Percentiles rank a stretch among this genome's conserved stretches.
These are phyloP conservation scores for Penicillium hordei DNA, from an alignment of 2,329 filamentous ascomycete species.

Conservation along the genomic window DNA sequence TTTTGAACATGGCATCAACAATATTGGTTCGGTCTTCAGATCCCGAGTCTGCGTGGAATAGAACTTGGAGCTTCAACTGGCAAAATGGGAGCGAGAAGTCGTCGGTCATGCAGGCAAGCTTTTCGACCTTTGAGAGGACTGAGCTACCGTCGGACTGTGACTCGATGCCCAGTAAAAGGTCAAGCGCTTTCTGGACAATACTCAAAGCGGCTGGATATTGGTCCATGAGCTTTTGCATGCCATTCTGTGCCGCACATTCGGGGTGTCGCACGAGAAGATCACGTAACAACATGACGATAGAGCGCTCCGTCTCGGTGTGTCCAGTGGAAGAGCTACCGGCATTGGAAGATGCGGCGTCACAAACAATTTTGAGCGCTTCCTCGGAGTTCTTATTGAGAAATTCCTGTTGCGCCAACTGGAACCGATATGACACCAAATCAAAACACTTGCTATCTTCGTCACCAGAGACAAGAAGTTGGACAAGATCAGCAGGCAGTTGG, in stretches of 20 bases:
- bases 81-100: slow-evolving; percentile 47
- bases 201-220: slow-evolving; percentile 29
- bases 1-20: slow-evolving; percentile 43
- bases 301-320: slow-evolving; percentile 20
- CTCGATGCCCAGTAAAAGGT: slow-evolving; percentile 34
- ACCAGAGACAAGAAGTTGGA: slow-evolving; percentile 33
- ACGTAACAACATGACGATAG: slow-evolving; percentile 33
- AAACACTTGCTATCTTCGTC: slow-evolving; percentile 15
- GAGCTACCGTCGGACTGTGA: slow-evolving; percentile 18
- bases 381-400: slow-evolving; percentile 38
- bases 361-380: slow-evolving; percentile 36
- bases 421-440: slow-evolving; percentile 45
- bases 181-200: slow-evolving; percentile 34
- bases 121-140: slow-evolving; percentile 34
- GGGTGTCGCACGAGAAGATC: slow-evolving; percentile 38
- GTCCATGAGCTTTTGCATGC: slow-evolving; percentile 31
- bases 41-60: slow-evolving; percentile 36
- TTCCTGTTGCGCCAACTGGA: slow-evolving; percentile 41
- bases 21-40: slow-evolving; percentile 33
- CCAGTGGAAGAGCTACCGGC: slow-evolving; percentile 3
- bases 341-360: slow-evolving; percentile 30
- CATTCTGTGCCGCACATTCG: slow-evolving; percentile 28
- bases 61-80: slow-evolving; percentile 43
- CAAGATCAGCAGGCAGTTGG: slow-evolving; percentile 32
- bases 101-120: slow-evolving; percentile 38